These are phyloP conservation scores for Diddensiella caesifluorescens DNA, from an alignment of 805 yeast species.

Conservation along the genomic window DNA sequence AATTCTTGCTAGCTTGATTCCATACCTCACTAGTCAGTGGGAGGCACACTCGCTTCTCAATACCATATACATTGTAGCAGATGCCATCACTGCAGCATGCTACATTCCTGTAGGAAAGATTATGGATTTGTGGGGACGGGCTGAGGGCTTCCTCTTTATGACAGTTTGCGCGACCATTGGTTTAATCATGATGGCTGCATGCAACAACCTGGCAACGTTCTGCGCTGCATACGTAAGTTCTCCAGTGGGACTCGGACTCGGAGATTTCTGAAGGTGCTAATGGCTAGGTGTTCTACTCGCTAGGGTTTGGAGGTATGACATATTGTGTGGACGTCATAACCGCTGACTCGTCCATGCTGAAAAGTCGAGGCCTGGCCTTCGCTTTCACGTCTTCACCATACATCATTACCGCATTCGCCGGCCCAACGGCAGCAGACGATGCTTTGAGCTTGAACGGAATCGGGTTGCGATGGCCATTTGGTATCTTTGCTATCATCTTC, in stretches of 20 bases:
- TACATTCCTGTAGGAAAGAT: slow-evolving; percentile 40
- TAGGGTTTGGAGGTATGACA: slow-evolving; percentile 55
- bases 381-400: slow-evolving; percentile 31
- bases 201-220: slow-evolving; percentile 44
- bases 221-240: slow-evolving; percentile 3
- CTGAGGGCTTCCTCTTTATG: slow-evolving; percentile 42
- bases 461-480: slow-evolving; percentile 45
- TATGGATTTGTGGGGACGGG: slow-evolving; percentile 53
- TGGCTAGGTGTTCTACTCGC: slow-evolving; percentile 38
- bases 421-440: slow-evolving; percentile 31
- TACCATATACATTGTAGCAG: slow-evolving; percentile 27
- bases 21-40: slow-evolving; percentile 26
- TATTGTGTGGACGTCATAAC: slow-evolving; percentile 44
- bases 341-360: slow-evolving; percentile 58
- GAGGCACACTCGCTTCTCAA: slow-evolving; percentile 29
- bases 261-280: too few species aligned
- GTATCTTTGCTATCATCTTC: slow-evolving; percentile 42
- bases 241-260: too few species aligned
- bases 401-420: slow-evolving; percentile 34
- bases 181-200: slow-evolving; percentile 52
- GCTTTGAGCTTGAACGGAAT: slow-evolving; percentile 35
- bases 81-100: not conserved
- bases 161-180: slow-evolving; percentile 50
- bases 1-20: slow-evolving; percentile 25
- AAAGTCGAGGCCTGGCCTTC: slow-evolving; percentile 34